Evolutionary conservation across 2,329 filamentous ascomycete genomes (phyloP).

Genomic region (Neopestalotiopsis rosae): DNA sequence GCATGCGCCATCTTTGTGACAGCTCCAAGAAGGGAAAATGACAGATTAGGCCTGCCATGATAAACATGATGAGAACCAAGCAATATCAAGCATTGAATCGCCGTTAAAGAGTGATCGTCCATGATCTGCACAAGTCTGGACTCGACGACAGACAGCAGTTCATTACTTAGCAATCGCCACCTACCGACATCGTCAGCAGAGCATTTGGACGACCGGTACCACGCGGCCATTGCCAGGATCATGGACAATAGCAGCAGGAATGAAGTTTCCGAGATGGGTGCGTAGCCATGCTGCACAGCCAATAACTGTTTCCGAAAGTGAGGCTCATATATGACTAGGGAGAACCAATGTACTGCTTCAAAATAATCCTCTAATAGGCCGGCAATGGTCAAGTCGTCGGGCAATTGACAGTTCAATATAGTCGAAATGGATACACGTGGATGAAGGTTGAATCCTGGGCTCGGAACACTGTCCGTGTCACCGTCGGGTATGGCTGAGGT

Average conservation of each 20-base stretch:
- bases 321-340: not conserved
- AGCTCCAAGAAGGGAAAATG: not conserved
- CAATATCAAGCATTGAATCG: not conserved
- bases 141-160: not conserved
- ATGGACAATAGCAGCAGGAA: not conserved
- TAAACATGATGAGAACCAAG: not conserved
- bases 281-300: not conserved
- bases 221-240: not conserved
- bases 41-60: not conserved
- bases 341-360: constrained; percentile 7
- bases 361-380: not conserved
- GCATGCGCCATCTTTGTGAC: not conserved
- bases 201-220: not conserved
- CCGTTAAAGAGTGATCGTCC: not conserved
- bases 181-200: not conserved
- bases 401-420: not conserved
- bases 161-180: not conserved
- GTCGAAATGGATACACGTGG: not conserved
- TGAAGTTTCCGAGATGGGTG: not conserved
- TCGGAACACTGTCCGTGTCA: not conserved
- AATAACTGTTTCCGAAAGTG: not conserved
- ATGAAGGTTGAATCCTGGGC: not conserved
- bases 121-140: not conserved
- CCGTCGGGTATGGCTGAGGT: not conserved
- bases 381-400: not conserved